Evolutionary conservation across 768 basidiomycete genomes (phyloP).

Genomic region (Tylopilus rubrobrunneus): DNA sequence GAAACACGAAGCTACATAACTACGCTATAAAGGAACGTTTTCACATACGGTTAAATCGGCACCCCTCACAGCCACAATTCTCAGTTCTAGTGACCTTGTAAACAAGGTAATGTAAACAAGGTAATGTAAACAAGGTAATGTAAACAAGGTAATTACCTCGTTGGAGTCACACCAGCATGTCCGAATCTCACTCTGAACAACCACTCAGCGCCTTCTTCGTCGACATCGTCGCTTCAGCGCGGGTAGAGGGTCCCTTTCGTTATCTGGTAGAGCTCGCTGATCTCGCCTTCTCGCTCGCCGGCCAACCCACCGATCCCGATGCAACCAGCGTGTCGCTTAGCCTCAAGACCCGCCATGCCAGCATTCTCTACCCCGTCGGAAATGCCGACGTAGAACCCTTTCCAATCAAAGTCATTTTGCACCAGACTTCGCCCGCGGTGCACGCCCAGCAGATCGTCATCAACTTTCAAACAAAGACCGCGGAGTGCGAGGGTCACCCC

Average conservation of each 20-base stretch:
- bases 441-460: conserved; percentile 12
- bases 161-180: conserved; percentile 3
- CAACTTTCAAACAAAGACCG: conserved; percentile 17
- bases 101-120: no score
- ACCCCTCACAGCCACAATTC: no score
- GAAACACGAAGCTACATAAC: no score
- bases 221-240: conserved; percentile 6
- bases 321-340: neutral
- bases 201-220: conserved; percentile 14
- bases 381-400: neutral
- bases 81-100: no score
- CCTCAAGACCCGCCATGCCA: conserved; percentile 13
- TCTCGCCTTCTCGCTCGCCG: conserved; percentile 15
- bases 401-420: conserved; percentile 15
- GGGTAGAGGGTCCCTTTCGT: conserved; percentile 3
- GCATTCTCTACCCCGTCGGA: conserved; percentile 12
- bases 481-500: conserved; percentile 9
- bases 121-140: no score
- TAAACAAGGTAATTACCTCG: no score
- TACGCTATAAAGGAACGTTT: no score
- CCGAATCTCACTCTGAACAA: conserved; percentile 2
- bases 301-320: conserved; percentile 1
- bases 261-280: conserved; percentile 18
- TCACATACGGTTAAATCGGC: no score
- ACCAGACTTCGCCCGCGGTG: conserved; percentile 6